A percentile compares a stretch with the other conserved stretches of the same genome.
Evolutionary conservation across 306 rosid genomes (phyloP).

Genomic region (Ormosia semicastrata): DNA sequence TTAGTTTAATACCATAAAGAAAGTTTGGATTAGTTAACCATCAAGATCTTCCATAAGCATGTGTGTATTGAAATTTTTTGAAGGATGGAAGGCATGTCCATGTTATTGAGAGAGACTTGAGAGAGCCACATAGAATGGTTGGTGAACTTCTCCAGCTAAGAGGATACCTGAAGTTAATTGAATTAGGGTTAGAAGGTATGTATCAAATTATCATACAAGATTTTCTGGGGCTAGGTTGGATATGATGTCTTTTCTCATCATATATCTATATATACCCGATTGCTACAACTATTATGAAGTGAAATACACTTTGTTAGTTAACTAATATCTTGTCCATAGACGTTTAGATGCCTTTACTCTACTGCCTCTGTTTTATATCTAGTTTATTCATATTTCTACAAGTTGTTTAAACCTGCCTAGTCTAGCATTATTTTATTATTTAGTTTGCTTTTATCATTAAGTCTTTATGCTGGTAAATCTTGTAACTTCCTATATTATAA

Average conservation of each 20-base stretch:
- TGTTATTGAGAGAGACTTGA: constrained; percentile 63
- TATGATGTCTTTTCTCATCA: background rate
- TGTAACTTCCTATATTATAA: background rate
- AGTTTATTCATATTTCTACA: background rate
- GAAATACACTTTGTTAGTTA: background rate
- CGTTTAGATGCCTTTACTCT: background rate
- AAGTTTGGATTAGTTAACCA: background rate
- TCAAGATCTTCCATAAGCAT: background rate
- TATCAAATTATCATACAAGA: constrained; percentile 1
- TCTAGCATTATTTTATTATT: background rate
- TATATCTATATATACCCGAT: background rate
- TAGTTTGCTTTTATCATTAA: background rate
- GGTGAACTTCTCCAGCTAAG: constrained; percentile 80
- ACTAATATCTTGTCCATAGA: background rate
- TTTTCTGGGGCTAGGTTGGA: background rate
- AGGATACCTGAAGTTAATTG: constrained; percentile 61
- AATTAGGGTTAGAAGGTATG: constrained; percentile 63
- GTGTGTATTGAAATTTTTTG: background rate
- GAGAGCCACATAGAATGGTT: constrained; percentile 58
- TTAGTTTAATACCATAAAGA: background rate
- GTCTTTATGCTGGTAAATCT: background rate
- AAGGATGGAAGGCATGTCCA: constrained; percentile 63
- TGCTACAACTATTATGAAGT: background rate
- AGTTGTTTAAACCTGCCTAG: background rate
- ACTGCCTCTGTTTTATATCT: background rate